Conservation (phyloP, 2,329 filamentous ascomycete genomes). For the Alternaria angustiovoidea region DNA sequence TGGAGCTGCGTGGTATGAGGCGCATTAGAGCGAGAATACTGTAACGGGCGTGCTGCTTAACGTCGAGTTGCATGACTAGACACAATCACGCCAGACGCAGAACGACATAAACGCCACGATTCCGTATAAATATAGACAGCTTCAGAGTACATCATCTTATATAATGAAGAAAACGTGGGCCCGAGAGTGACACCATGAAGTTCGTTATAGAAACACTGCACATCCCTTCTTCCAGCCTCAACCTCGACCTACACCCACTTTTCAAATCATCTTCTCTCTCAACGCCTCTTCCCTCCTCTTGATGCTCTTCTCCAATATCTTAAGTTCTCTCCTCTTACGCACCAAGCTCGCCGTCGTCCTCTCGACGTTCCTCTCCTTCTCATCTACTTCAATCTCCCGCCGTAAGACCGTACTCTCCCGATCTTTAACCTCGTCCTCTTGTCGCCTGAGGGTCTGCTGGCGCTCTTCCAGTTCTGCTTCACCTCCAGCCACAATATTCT, state of each 20-base stretch:
- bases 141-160: neutral
- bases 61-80: neutral
- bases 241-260: too few species aligned
- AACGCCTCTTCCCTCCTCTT: neutral
- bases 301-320: neutral
- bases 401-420: neutral
- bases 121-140: neutral
- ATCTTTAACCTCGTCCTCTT: neutral
- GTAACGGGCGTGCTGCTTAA: neutral
- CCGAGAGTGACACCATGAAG: neutral
- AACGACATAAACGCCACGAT: neutral
- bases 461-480: neutral
- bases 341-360: neutral
- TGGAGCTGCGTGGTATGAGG: neutral
- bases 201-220: neutral
- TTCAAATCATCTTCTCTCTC: neutral
- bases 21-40: neutral
- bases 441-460: neutral
- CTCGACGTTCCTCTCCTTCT: neutral
- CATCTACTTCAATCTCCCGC: neutral
- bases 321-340: neutral
- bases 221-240: neutral
- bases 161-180: neutral
- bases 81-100: neutral
- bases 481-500: neutral